Evolutionary conservation across 2,329 filamentous ascomycete genomes (phyloP), one percentile per base, ranked within the genome.

Genomic region (Ilyonectria destructans): DNA sequence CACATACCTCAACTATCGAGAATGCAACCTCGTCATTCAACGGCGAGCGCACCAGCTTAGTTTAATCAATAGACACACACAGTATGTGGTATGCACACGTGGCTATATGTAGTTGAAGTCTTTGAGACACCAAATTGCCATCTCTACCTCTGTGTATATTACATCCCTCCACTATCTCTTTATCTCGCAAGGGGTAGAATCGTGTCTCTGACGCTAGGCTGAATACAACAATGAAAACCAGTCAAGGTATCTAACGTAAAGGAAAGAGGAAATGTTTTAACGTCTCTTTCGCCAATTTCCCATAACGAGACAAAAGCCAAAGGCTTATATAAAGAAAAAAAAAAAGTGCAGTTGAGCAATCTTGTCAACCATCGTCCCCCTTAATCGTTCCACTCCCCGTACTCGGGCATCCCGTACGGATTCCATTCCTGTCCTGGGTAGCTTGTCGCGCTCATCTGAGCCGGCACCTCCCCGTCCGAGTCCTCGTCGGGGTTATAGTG

Each of bases 371-470:
- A 49, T 45, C 12, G 37, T 45, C 49, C 56, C 57, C 15, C 56
- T 69, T 56, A 68, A 13, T 74, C 74, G 51, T 73, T 72, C 71
- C 72, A 75, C n/a, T 80, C 78, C 17, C 69, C 72, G 52, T 72
- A 76, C 17, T 80, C 77, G 6, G 74, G 69, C 65, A 79, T 77
- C 12, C 79, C 80, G 35, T 87, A 88, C 2, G 90, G 90, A 72
- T 88, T 88, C 90, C 91, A 93, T 78, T 93, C 91, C 80, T 92
- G 89, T 0, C 91, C 91, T 0, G 91, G 91, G 78, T 92, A 93
- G 76, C 87, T 90, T 13, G 90, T 91, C 7, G 90, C 90, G 55
- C 84, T 87, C 91, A 93, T 93, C 66, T 85, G 82, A 13, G 87
- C 86, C n/a, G 76, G 67, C 23, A 65, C 40, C 58, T 77, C 75